Percentiles rank a stretch among this genome's conserved stretches.
These are phyloP conservation scores for Sugiyamaella lignohabitans DNA, from an alignment of 805 yeast genomes.

Conservation along the genomic window DNA sequence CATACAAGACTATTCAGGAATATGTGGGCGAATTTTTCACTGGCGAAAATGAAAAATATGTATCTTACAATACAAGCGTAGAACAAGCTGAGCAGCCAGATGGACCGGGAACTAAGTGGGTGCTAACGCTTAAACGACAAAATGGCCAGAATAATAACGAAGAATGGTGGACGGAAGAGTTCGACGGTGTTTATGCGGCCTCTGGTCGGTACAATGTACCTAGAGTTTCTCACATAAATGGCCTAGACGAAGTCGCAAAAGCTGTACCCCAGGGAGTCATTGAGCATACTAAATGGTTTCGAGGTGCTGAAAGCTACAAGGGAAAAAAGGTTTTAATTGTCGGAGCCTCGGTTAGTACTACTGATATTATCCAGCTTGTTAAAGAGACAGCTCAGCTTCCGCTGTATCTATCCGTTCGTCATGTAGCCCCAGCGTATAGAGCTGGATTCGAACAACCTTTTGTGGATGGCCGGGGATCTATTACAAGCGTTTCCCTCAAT, in stretches of 20 bases:
- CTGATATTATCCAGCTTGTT: slow-evolving; percentile 55
- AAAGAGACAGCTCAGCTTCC: slow-evolving; percentile 10
- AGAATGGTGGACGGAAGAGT: slow-evolving; percentile 31
- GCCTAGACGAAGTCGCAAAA: slow-evolving; percentile 37
- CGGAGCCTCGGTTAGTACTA: slow-evolving; percentile 71
- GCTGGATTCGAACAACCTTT: slow-evolving; percentile 16
- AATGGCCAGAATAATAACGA: slow-evolving; percentile 7
- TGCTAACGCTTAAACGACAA: slow-evolving; percentile 20
- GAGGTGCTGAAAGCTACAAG: slow-evolving; percentile 39
- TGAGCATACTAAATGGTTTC: slow-evolving; percentile 52
- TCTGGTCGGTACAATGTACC: slow-evolving; percentile 60
- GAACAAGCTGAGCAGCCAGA: slow-evolving; percentile 24
- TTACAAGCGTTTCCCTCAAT: slow-evolving; percentile 3
- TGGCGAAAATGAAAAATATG: slow-evolving; percentile 9
- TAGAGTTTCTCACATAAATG: slow-evolving; percentile 46
- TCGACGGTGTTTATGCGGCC: slow-evolving; percentile 57
- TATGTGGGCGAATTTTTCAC: slow-evolving; percentile 8
- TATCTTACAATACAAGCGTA: slow-evolving; percentile 30
- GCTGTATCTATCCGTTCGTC: slow-evolving; percentile 9
- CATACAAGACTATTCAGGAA: slow-evolving; percentile 4
- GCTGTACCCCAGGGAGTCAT: slow-evolving; percentile 38
- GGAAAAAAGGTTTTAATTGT: slow-evolving; percentile 49
- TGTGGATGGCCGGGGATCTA: slow-evolving; percentile 8
- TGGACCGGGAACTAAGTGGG: slow-evolving; percentile 31
- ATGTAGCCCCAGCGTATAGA: slow-evolving; percentile 1